Conservation (phyloP, 345 rosid genomes). For the Linum tenue region DNA sequence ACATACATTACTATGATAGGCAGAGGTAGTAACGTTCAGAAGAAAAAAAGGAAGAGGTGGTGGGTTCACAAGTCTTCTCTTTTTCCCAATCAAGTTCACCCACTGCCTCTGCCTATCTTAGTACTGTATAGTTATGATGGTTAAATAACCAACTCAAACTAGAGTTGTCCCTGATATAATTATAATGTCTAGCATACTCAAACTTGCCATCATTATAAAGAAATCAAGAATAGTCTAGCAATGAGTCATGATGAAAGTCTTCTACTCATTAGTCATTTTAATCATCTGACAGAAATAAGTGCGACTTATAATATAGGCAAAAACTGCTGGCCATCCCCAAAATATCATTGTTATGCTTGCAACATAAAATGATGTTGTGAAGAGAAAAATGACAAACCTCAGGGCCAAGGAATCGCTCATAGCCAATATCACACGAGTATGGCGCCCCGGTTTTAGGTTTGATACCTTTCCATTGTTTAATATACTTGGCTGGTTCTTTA, state of each 20-base stretch:
- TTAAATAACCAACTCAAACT: neutral
- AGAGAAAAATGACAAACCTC: constrained; percentile 48
- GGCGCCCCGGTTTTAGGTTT: constrained; percentile 99
- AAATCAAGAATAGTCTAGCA: neutral
- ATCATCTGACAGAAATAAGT: neutral
- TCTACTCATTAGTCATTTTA: neutral
- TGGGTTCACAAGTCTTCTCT: too few species aligned
- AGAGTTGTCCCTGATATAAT: neutral
- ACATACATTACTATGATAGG: neutral
- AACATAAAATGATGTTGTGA: constrained; percentile 9
- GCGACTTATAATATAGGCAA: neutral
- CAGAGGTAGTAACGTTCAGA: too few species aligned
- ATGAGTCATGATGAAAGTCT: too few species aligned
- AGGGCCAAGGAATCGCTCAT: constrained; percentile 94
- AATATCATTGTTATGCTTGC: neutral
- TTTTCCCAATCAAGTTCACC: too few species aligned
- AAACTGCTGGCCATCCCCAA: neutral
- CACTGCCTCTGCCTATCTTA: neutral
- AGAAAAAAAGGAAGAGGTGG: neutral
- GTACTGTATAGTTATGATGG: neutral
- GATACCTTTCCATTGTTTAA: constrained; percentile 87
- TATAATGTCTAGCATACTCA: neutral
- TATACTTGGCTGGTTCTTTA: constrained; percentile 81
- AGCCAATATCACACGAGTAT: constrained; percentile 88
- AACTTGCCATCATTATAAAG: neutral